These are phyloP conservation scores for Tricholoma flavovirens DNA, from an alignment of 768 basidiomycete species.

Conservation along the genomic window DNA sequence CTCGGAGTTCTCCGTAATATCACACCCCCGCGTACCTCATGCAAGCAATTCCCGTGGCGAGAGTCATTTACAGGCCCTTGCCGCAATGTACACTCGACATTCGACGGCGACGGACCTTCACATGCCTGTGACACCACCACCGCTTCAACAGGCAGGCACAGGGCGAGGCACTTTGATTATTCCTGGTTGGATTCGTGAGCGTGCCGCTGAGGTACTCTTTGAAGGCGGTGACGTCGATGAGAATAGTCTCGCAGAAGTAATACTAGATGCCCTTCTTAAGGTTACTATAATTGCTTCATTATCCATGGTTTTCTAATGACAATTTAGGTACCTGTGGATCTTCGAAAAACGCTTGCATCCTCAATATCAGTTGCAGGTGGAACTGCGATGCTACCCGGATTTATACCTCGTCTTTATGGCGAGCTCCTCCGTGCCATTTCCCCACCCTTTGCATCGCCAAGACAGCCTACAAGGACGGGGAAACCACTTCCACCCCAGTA, in stretches of 20 bases:
- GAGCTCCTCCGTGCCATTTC: slow-evolving; percentile 66
- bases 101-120: slow-evolving; percentile 74
- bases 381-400: slow-evolving; percentile 87
- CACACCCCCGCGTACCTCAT: slow-evolving; percentile 33
- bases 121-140: slow-evolving; percentile 63
- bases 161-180: slow-evolving; percentile 76
- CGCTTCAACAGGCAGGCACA: slow-evolving; percentile 60
- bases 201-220: slow-evolving; percentile 87
- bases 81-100: slow-evolving; percentile 66
- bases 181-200: slow-evolving; percentile 93
- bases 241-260: slow-evolving; percentile 73
- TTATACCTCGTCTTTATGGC: slow-evolving; percentile 81
- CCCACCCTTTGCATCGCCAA: slow-evolving; percentile 26
- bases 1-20: slow-evolving; percentile 56
- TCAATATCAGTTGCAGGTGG: slow-evolving; percentile 87
- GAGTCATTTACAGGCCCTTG: slow-evolving; percentile 56
- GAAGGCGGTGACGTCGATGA: slow-evolving; percentile 88
- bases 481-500: slow-evolving; percentile 43
- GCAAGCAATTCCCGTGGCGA: slow-evolving; percentile 34
- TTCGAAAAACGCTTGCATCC: slow-evolving; percentile 77
- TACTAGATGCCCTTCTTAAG: slow-evolving; percentile 77
- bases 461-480: slow-evolving; percentile 31
- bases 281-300: slow-evolving; percentile 29
- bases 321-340: slow-evolving; percentile 80
- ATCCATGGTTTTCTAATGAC: background rate